phyloP scores from a whole-genome alignment of 192 early-diverging fungal species.

The Umbelopsis sp. region DNA sequence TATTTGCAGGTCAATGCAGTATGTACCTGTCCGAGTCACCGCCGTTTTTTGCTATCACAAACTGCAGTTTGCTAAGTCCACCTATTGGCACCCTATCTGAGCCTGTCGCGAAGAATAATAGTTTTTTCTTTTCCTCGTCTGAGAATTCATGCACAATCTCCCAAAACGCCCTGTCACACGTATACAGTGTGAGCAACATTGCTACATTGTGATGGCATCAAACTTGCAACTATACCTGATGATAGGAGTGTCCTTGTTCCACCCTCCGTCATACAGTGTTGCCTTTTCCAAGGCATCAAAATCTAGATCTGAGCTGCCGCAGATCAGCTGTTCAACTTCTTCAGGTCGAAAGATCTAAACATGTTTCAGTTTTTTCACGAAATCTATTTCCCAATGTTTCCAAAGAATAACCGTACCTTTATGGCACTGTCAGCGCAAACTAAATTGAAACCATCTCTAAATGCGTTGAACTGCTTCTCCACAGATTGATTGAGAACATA shows the following conservation, averaged over 20 bases:
- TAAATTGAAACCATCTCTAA: constrained; percentile 77
- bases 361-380: constrained; percentile 24
- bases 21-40: constrained; percentile 68
- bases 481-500: constrained; percentile 76
- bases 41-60: constrained; percentile 86
- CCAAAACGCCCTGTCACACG: constrained; percentile 82
- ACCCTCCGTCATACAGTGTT: constrained; percentile 88
- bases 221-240: constrained; percentile 52
- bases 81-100: constrained; percentile 91
- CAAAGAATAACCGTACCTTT: constrained; percentile 36
- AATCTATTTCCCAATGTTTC: background rate
- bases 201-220: background rate
- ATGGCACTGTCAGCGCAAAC: constrained; percentile 69
- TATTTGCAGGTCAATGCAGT: background rate
- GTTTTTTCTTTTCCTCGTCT: constrained; percentile 80
- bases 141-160: constrained; percentile 78
- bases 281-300: constrained; percentile 77
- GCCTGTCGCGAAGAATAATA: constrained; percentile 91
- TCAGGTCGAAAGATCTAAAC: constrained; percentile 77
- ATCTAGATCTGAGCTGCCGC: constrained; percentile 84
- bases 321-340: constrained; percentile 87
- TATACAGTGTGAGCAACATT: constrained; percentile 14
- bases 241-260: constrained; percentile 57
- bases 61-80: constrained; percentile 81
- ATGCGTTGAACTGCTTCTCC: constrained; percentile 73